phyloP scores from a whole-genome alignment of 768 basidiomycete species.

The Neoboletus magnificus region DNA sequence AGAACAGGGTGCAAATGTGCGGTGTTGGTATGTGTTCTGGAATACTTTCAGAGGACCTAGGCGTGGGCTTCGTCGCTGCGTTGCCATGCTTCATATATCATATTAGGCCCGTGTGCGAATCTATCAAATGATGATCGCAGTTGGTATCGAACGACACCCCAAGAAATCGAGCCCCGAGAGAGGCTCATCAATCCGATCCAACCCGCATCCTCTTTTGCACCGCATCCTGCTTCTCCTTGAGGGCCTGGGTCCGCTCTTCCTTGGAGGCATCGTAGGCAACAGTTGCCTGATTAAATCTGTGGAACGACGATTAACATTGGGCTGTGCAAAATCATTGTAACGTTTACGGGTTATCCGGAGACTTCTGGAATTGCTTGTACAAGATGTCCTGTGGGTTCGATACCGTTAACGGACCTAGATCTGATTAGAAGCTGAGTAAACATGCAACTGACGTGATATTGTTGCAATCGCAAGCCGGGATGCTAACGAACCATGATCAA shows the following conservation, averaged over 20 bases:
- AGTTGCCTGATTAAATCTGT: slow-evolving; percentile 79
- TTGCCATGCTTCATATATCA: slow-evolving; percentile 17
- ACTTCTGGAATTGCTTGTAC: slow-evolving; percentile 95
- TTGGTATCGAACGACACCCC: not conserved
- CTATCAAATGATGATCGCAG: slow-evolving; percentile 6
- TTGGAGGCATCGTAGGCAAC: slow-evolving; percentile 84
- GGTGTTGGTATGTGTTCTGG: slow-evolving; percentile 12
- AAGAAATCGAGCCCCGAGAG: not conserved
- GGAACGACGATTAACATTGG: not conserved
- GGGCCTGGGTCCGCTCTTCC: slow-evolving; percentile 76
- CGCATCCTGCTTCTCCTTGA: slow-evolving; percentile 63
- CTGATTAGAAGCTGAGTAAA: not conserved
- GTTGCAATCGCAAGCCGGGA: slow-evolving; percentile 86
- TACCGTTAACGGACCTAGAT: slow-evolving; percentile 1
- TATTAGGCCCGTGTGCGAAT: not conserved
- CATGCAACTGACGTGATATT: slow-evolving; percentile 64
- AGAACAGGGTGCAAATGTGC: slow-evolving; percentile 4
- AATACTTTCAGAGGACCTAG: slow-evolving; percentile 7
- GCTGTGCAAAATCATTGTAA: slow-evolving; percentile 2
- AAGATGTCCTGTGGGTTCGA: slow-evolving; percentile 60
- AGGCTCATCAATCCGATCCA: slow-evolving; percentile 8
- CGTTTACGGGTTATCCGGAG: slow-evolving; percentile 89
- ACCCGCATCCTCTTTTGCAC: slow-evolving; percentile 64
- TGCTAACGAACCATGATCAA: slow-evolving; percentile 45
- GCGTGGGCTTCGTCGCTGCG: not conserved